phyloP scores from a whole-genome alignment of 331 rosid genomes.

The Pyrus hybrid region DNA sequence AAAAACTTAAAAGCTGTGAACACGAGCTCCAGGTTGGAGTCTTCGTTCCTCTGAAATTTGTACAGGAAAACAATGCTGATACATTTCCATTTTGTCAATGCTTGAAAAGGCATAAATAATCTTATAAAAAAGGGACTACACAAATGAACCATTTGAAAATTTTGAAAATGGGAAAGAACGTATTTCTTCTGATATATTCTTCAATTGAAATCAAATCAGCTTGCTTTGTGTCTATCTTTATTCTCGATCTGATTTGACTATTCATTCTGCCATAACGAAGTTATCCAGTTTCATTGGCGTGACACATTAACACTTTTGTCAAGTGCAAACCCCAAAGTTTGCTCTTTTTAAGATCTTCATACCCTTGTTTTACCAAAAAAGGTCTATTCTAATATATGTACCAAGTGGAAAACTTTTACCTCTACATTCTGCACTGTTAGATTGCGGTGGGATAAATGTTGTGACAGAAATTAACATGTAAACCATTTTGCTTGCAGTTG shows the following conservation, averaged over 20 bases:
- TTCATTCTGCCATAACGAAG: not conserved
- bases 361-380: not conserved
- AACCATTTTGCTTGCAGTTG: conserved; percentile 35
- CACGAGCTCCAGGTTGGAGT: conserved; percentile 79
- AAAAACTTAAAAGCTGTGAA: conserved; percentile 55
- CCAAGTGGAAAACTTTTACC: not conserved
- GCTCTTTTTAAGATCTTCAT: not conserved
- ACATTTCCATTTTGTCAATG: not conserved
- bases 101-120: not conserved
- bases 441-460: not conserved
- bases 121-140: too few relatives aligned
- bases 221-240: not conserved
- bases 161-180: not conserved
- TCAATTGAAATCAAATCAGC: not conserved
- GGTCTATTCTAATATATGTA: not conserved
- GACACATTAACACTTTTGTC: not conserved
- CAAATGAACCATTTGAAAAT: not conserved
- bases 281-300: not conserved
- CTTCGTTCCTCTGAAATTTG: not conserved
- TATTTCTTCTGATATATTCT: not conserved
- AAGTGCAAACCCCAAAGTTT: not conserved
- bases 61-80: not conserved
- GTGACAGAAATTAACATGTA: not conserved
- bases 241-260: not conserved
- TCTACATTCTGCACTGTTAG: not conserved